A percentile compares a stretch with the other conserved stretches of the same genome.
Evolutionary conservation across 257 asterid genomes (phyloP).

Genomic region (Gardenia jasminoides): DNA sequence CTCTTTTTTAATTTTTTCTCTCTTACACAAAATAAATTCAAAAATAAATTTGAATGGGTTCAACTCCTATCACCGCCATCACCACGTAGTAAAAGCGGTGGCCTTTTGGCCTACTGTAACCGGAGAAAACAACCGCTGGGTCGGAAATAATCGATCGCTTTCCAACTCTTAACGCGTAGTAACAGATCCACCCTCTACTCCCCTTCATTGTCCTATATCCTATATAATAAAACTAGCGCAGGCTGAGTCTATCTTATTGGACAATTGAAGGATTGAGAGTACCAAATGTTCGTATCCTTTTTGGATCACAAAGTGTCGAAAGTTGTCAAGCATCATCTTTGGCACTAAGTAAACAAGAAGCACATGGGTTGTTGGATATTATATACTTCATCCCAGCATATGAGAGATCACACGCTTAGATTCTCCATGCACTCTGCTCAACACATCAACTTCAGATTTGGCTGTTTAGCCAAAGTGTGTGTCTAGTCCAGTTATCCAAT

Average conservation of each 20-base stretch:
- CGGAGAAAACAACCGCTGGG: too few species aligned
- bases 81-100: too few species aligned
- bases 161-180: too few species aligned
- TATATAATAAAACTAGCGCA: not conserved
- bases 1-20: too few species aligned
- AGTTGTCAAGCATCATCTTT: not conserved
- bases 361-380: slow-evolving; percentile 29
- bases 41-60: too few species aligned
- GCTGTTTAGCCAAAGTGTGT: not conserved
- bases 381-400: slow-evolving; percentile 7
- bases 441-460: slow-evolving; percentile 11
- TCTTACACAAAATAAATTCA: too few species aligned
- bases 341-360: slow-evolving; percentile 16
- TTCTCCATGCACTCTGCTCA: slow-evolving; percentile 19
- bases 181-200: too few species aligned
- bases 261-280: not conserved
- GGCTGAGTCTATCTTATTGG: not conserved
- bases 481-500: slow-evolving; percentile 8
- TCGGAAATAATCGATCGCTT: too few species aligned
- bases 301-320: not conserved
- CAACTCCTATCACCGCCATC: too few species aligned
- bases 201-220: too few species aligned
- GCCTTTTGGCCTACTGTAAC: too few species aligned
- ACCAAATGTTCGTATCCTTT: not conserved
- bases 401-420: slow-evolving; percentile 21